Conservation (phyloP, 2,329 filamentous ascomycete species). For the Colletotrichum abscissum region DNA sequence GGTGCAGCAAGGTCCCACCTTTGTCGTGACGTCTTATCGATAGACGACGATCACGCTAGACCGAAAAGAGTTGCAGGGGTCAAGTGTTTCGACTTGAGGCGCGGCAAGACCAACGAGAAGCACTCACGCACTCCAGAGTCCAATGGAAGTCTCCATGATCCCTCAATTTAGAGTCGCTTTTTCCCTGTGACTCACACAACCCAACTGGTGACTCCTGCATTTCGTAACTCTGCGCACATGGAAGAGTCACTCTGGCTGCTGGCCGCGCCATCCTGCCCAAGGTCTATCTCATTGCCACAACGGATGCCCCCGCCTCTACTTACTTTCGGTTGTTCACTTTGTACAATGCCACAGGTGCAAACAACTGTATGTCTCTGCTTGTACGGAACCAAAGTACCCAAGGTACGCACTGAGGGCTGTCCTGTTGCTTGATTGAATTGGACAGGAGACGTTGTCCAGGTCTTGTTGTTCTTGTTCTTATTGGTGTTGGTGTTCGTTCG, state of each 20-base stretch:
- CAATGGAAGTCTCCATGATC: background rate
- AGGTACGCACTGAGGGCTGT: background rate
- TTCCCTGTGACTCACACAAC: conserved; percentile 15
- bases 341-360: background rate
- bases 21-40: conserved; percentile 27
- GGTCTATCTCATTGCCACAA: background rate
- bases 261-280: background rate
- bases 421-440: background rate
- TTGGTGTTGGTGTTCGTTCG: background rate
- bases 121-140: background rate
- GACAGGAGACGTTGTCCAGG: background rate
- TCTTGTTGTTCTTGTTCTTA: background rate
- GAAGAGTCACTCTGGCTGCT: background rate
- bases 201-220: background rate
- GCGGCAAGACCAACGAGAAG: conserved; percentile 14
- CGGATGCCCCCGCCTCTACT: background rate
- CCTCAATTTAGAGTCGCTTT: conserved; percentile 1
- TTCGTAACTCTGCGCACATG: conserved; percentile 10
- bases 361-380: background rate
- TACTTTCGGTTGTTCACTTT: too few species aligned
- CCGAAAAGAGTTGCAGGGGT: background rate
- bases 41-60: conserved; percentile 20
- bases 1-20: background rate
- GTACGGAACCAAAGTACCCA: background rate
- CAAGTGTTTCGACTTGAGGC: conserved; percentile 26